phyloP scores from a whole-genome alignment of 176 grass and related monocot species.

The Dactylis glomerata region DNA sequence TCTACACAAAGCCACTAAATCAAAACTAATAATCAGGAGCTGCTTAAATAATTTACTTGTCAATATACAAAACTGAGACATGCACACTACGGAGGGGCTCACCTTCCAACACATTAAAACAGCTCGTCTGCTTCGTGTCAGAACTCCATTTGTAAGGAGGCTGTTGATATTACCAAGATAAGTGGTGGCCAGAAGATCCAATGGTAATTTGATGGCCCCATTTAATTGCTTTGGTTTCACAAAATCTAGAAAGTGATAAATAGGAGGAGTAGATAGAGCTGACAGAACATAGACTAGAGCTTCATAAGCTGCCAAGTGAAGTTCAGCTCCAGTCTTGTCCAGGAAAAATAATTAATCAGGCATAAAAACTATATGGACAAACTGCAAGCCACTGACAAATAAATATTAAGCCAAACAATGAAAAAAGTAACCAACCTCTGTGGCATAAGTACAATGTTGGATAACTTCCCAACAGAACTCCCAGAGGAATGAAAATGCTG shows the following conservation, averaged over 20 bases:
- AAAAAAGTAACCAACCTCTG: slow-evolving; percentile 58
- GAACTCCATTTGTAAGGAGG: slow-evolving; percentile 68
- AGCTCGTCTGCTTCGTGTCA: slow-evolving; percentile 82
- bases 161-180: slow-evolving; percentile 71
- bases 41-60: not conserved
- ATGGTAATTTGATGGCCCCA: slow-evolving; percentile 32
- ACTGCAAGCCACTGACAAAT: not conserved
- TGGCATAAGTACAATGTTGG: slow-evolving; percentile 46
- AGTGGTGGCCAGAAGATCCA: slow-evolving; percentile 52
- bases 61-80: not conserved
- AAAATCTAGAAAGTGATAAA: slow-evolving; percentile 39
- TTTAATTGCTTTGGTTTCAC: slow-evolving; percentile 28
- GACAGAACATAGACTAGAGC: slow-evolving; percentile 61
- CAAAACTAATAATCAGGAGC: slow-evolving; percentile 41
- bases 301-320: slow-evolving; percentile 90
- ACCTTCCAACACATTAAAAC: slow-evolving; percentile 98
- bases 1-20: slow-evolving; percentile 91
- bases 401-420: slow-evolving; percentile 16
- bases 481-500: slow-evolving; percentile 67
- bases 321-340: slow-evolving; percentile 69
- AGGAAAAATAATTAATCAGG: slow-evolving; percentile 14
- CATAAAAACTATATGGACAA: slow-evolving; percentile 23
- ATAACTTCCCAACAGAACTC: slow-evolving; percentile 86
- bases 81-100: not conserved
- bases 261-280: slow-evolving; percentile 41